Conservation (phyloP, 73 alveolate genomes). For the Stentor roeselii region DNA sequence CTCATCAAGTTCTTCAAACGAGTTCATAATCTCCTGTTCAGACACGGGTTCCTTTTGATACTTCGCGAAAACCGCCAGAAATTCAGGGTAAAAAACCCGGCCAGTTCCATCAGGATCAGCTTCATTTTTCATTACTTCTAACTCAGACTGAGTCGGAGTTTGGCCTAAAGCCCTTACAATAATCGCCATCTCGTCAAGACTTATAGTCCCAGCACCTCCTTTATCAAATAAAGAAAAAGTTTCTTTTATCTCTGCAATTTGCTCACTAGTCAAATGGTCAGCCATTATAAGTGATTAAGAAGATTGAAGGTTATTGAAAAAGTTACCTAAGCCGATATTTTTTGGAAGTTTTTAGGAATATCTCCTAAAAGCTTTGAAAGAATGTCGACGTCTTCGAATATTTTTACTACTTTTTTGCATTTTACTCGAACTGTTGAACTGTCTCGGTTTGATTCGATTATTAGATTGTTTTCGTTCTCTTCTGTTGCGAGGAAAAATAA, state of each 20-base stretch:
- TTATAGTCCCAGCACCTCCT: constrained; percentile 60
- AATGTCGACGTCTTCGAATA: background rate
- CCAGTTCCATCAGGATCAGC: constrained; percentile 91
- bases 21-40: constrained; percentile 68
- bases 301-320: too few relatives aligned
- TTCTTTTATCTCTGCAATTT: constrained; percentile 56
- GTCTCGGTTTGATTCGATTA: background rate
- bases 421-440: background rate
- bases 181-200: constrained; percentile 56
- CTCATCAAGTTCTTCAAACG: constrained; percentile 65
- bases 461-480: background rate
- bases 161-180: constrained; percentile 58
- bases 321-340: too few relatives aligned
- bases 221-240: constrained; percentile 61
- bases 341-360: too few relatives aligned
- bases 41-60: constrained; percentile 56
- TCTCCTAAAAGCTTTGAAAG: too few relatives aligned
- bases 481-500: background rate
- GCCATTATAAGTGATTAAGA: too few relatives aligned
- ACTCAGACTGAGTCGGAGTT: constrained; percentile 74
- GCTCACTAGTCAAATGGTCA: constrained; percentile 21
- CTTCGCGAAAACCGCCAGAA: constrained; percentile 81
- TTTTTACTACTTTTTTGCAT: too few relatives aligned
- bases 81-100: constrained; percentile 79
- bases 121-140: constrained; percentile 77